Base-by-base conservation (phyloP, 305 asterid genomes). In the Plantago coronopus region DNA sequence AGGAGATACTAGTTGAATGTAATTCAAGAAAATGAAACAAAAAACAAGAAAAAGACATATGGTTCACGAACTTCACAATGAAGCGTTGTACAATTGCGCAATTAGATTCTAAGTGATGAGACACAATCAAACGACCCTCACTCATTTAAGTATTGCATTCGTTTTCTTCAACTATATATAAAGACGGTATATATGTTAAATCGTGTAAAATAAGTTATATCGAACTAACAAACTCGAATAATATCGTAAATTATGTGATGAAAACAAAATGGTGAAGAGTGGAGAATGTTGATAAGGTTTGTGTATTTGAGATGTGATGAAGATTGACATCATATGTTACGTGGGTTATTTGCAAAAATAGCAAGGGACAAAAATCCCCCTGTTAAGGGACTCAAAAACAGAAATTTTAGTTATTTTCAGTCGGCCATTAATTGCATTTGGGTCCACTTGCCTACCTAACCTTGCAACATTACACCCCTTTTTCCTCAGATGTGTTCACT, bases 381-480 rank as follows among this genome's bases (percentile, higher is more conserved):
- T 27, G 23, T 50, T 50, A 47, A 71, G 29, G 18, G 62, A 54
- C 56, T 14, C 50, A 51, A 64, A 55, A 40, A 69, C 29, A 64
- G 34, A 37, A 65, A 29, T 46, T 50, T 42, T 59, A 21, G 62
- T 63, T 57, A 49, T 16, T 27, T 8, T n/a, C 2, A 67, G 74
- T 59, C 78, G 78, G 78, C 72, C 78, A 82, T 82, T 74, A 66
- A 78, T 72, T 70, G 23, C 61, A 17, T 43, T 23, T 45, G 80
- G 82, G 85, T 27, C 88, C 82, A 75, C 70, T 15, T 69, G 71
- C 34, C 71, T 59, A 83, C 91, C 86, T 67, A 76, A 79, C 82
- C 76, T 43, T 66, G 65, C 70, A 74, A 81, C 90, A 81, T 61
- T 46, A 59, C 69, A 67, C 71, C 73, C 34, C 66, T 67, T 67